Evolutionary conservation across 2,329 filamentous ascomycete genomes (phyloP), one percentile per base, ranked within the genome.

Genomic region (Fusarium graminum): DNA sequence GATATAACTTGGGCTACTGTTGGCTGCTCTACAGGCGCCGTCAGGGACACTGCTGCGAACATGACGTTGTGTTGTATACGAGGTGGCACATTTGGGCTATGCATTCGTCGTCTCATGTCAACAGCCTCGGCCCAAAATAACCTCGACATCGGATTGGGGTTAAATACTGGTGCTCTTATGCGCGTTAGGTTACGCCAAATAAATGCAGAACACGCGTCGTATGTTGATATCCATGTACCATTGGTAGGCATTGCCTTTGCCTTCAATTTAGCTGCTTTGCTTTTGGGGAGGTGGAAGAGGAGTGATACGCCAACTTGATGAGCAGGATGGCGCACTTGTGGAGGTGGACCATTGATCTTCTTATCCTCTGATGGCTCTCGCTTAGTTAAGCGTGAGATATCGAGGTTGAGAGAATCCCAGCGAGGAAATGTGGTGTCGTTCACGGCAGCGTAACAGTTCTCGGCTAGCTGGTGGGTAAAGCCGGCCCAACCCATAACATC

Each of bases 281-380:
- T 82, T 62, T 77, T 78, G 4, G 80, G 78, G 0, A 82, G 71
- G 51, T 83, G 80, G 58, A 82, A 81, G 2, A 82, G 73, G 0
- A 80, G 70, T 2, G 62, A 74, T 3, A 69, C 40, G 45, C 46
- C 63, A 22, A 55, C 22, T 29, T 59, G 66, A 19, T 75, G 76
- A 9, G 59, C 72, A 0, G 76, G 72, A 47, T 80, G 75, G 4
- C 74, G 73, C 2, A 66, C 38, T 4, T 70, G 69, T 1, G 63
- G 50, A 2, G 71, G 53, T 9, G 77, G 78, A 0, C 74, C 77
- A 19, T 78, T 74, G 11, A 80, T 59, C 41, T 71, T 73, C 3
- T 63, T 30, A 2, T 75, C 71, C 3, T 74, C 74, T 1, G 74
- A 71, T 1, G 71, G 65, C 0, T 71, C 67, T 41, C 71, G 29